These are phyloP conservation scores for Mucor velutinosus DNA, from an alignment of 371 early-diverging fungal genomes.

Conservation along the genomic window DNA sequence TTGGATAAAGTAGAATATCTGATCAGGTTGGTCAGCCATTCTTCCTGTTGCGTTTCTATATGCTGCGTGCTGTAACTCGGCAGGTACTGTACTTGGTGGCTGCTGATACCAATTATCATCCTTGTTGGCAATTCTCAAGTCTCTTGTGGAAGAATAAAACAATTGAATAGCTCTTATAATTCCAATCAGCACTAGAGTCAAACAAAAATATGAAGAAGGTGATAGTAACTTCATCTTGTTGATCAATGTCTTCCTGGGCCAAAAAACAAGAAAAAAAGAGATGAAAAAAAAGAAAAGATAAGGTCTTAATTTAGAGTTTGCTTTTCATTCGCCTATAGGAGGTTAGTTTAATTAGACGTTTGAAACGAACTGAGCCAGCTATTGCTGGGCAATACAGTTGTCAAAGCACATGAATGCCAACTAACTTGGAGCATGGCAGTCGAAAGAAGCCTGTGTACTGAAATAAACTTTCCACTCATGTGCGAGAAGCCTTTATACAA, in stretches of 20 bases:
- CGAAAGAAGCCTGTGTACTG: no score
- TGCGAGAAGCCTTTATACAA: no score
- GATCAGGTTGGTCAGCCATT: slow-evolving; percentile 48
- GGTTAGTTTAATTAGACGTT: no score
- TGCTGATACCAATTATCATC: slow-evolving; percentile 19
- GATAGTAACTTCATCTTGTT: slow-evolving; percentile 9
- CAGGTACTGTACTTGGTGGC: neutral
- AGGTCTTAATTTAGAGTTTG: neutral
- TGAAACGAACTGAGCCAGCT: no score
- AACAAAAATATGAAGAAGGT: slow-evolving; percentile 10
- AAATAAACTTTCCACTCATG: no score
- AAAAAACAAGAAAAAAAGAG: neutral
- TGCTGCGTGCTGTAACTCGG: neutral
- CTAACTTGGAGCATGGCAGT: no score
- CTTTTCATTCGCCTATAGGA: no score
- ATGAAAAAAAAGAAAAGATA: neutral
- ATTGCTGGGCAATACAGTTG: no score
- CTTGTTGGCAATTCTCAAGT: slow-evolving; percentile 13
- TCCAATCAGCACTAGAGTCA: neutral
- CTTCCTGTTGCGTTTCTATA: neutral
- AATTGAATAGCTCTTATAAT: slow-evolving; percentile 11
- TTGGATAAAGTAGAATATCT: slow-evolving; percentile 69
- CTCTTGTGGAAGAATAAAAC: slow-evolving; percentile 17
- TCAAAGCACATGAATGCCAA: no score
- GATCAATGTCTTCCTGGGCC: no score